A percentile compares a stretch with the other conserved stretches of the same genome.
Conservation (phyloP, 2,329 filamentous ascomycete species). For the Fusarium humuli region DNA sequence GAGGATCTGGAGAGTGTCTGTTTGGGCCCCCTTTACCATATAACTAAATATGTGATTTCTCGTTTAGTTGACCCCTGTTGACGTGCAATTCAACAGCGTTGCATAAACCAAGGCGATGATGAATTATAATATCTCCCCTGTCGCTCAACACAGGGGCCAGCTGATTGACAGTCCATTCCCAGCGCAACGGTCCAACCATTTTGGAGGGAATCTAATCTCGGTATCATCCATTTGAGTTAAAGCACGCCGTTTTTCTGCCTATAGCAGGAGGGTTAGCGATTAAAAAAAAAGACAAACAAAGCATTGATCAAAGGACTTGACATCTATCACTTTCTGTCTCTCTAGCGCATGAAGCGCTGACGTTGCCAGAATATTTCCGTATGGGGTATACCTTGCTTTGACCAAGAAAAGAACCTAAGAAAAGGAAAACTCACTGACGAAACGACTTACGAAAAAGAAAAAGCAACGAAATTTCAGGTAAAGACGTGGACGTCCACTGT, state of each 20-base stretch:
- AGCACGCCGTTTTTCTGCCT: conserved; percentile 26
- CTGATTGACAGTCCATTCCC: conserved; percentile 41
- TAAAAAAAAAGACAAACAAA: conserved; percentile 17
- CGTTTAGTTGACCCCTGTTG: conserved; percentile 2
- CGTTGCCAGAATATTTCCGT: background rate
- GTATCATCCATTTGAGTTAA: conserved; percentile 42
- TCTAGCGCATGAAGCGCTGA: conserved; percentile 4
- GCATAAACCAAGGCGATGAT: conserved; percentile 17
- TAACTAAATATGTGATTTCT: background rate
- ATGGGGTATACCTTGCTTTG: background rate
- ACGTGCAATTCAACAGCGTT: conserved; percentile 6
- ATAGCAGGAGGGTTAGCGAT: conserved; percentile 8
- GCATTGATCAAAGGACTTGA: background rate
- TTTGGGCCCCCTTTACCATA: conserved; percentile 9
- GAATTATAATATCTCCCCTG: conserved; percentile 30
- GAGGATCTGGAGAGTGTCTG: background rate
- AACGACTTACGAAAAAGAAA: conserved; percentile 20
- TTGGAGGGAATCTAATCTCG: conserved; percentile 45
- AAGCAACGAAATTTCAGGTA: conserved; percentile 27
- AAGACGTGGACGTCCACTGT: background rate
- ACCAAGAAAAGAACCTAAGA: background rate
- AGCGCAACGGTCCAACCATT: conserved; percentile 40
- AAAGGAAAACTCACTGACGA: conserved; percentile 4
- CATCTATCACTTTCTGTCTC: background rate
- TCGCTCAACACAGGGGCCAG: conserved; percentile 17